phyloP scores from a whole-genome alignment of 345 rosid species.

The Cardamine chenopodiifolia region DNA sequence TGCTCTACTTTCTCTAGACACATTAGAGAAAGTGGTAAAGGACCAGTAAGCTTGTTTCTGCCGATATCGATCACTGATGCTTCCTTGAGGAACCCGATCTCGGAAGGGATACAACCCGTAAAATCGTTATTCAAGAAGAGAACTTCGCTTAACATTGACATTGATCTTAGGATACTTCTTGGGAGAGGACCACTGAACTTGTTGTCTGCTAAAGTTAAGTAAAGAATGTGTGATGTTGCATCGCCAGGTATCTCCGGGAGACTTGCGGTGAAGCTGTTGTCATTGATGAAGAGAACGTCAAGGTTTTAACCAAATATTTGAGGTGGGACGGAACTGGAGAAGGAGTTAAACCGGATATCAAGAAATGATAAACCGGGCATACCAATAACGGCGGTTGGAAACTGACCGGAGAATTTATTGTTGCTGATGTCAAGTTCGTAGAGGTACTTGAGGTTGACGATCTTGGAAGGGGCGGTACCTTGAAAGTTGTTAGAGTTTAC shows the following conservation, averaged over 20 bases:
- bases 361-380: constrained; percentile 62
- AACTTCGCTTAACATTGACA: constrained; percentile 59
- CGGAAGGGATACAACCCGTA: constrained; percentile 75
- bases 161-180: constrained; percentile 54
- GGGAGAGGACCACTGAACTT: constrained; percentile 75
- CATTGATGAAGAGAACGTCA: constrained; percentile 70
- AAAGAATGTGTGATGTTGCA: constrained; percentile 47
- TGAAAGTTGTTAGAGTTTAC: constrained; percentile 81
- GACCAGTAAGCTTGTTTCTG: constrained; percentile 68
- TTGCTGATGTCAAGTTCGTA: constrained; percentile 88
- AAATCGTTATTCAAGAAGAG: constrained; percentile 67
- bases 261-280: constrained; percentile 56
- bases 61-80: constrained; percentile 65
- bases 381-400: constrained; percentile 61
- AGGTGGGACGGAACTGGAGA: constrained; percentile 72
- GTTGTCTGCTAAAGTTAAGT: constrained; percentile 80
- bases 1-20: constrained; percentile 70
- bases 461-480: constrained; percentile 58
- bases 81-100: constrained; percentile 62
- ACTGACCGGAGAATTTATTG: constrained; percentile 73
- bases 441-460: constrained; percentile 67
- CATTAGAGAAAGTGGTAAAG: constrained; percentile 55
- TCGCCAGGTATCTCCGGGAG: constrained; percentile 57
- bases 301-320: constrained; percentile 63
- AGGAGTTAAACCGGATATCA: constrained; percentile 74